Base-by-base conservation (phyloP, 768 basidiomycete species). In the Kwoniella heveanensis region DNA sequence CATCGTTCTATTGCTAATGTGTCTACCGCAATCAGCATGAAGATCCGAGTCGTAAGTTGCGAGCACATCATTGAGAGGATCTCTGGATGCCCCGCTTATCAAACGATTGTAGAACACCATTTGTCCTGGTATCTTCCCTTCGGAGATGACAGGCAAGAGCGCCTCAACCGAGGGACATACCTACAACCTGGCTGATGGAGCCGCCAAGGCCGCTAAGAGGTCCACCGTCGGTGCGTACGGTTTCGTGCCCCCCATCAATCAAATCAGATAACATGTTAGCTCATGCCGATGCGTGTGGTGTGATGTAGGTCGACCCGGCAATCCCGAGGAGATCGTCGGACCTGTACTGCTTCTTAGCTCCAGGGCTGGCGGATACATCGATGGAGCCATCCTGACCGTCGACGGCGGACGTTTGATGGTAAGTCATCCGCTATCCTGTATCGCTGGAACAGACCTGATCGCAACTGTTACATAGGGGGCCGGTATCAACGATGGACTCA, bases 71-170 rank as follows among this genome's bases (percentile, higher is more conserved):
- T 5, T 2, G 48, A 10, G 7, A 5, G 21, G 48, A 49, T 49
- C 22, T 49, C 48, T 24, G 22, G 48, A 9, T 22, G 4, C 5
- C 25, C 48, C 21, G 22, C 48, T 49, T 8, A 49, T 24, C 15
- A 9, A 10, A 24, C 17, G 7, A 22, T 3, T 10, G 2, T 24
- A 26, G 22, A 79, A 79, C 62, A 74, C 72, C 25, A 73, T 79
- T 60, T 70, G 68, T 37, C 78, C 78, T 1, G 78, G 78, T n/a
- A 71, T 77, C 65, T 79, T 77, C 71, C 76, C 76, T 0, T 70
- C 72, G 12, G 76, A 77, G 44, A 79, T 79, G 76, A 79, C 78
- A 15, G 74, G 74, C 10, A 62, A 65, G 27, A 63, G 36, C 12
- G 53, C 57, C 24, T 26, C 25, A 9, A 25, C 51, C 6, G 57